Percentiles rank a stretch among this genome's conserved stretches.
Evolutionary conservation across 2,329 filamentous ascomycete genomes (phyloP).

Genomic region (Dactylellina haptotyla): DNA sequence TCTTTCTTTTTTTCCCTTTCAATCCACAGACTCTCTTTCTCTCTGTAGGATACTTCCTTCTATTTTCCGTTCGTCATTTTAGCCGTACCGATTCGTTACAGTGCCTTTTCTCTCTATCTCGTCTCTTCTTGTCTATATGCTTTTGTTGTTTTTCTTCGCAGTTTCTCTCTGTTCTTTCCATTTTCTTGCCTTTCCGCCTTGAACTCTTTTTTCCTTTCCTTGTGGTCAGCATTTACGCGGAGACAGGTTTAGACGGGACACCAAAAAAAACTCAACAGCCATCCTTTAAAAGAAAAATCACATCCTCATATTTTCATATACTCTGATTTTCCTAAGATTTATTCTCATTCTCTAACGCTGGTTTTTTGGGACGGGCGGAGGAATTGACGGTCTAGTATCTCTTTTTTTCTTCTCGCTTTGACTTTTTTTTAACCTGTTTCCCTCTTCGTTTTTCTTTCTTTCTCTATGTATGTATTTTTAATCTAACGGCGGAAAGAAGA

Average conservation of each 20-base stretch:
- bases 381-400: constrained; percentile 8
- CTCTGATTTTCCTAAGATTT: constrained; percentile 5
- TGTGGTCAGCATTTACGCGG: constrained; percentile 58
- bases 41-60: neutral
- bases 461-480: constrained; percentile 53
- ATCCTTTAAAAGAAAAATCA: constrained; percentile 10
- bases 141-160: constrained; percentile 18
- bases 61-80: neutral
- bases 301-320: constrained; percentile 25
- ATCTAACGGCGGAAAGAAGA: neutral
- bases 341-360: neutral
- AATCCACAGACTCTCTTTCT: constrained; percentile 13
- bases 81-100: neutral
- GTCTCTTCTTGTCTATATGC: constrained; percentile 16
- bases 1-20: too few species aligned
- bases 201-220: constrained; percentile 59
- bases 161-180: constrained; percentile 55
- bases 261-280: neutral
- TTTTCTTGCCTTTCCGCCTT: constrained; percentile 58
- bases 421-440: constrained; percentile 4
- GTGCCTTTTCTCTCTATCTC: constrained; percentile 13
- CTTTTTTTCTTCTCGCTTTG: constrained; percentile 7
- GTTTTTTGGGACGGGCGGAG: constrained; percentile 16
- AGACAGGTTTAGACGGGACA: constrained; percentile 54
- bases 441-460: neutral